Conservation (phyloP, 2,329 filamentous ascomycete species). For the Pestalotiopsis sp. region DNA sequence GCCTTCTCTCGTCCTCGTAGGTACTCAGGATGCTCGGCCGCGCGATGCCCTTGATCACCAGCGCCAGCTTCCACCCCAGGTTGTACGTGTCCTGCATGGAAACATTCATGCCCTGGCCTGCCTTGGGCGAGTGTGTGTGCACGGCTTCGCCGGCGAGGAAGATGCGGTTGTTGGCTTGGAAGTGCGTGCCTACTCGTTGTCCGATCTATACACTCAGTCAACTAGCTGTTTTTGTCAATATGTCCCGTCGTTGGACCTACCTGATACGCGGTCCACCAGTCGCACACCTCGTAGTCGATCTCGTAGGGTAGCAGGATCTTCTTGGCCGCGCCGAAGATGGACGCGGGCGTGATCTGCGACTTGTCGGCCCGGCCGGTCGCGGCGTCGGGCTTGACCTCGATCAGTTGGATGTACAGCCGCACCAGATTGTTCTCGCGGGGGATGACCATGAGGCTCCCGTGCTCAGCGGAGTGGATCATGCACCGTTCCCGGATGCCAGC, state of each 20-base stretch:
- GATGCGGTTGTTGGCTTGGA: conserved; percentile 58
- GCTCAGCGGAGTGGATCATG: conserved; percentile 52
- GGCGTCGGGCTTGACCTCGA: conserved; percentile 27
- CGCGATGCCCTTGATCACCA: conserved; percentile 46
- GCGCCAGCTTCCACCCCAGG: conserved; percentile 44
- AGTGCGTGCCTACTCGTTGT: conserved; percentile 62
- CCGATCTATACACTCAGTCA: conserved; percentile 54
- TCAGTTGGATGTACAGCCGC: conserved; percentile 60
- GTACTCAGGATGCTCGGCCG: conserved; percentile 47
- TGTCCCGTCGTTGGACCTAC: conserved; percentile 32
- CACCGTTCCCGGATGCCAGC: conserved; percentile 56
- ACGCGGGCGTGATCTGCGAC: conserved; percentile 58
- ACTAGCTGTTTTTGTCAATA: too few species aligned
- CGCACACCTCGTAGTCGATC: conserved; percentile 62
- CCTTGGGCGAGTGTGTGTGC: conserved; percentile 60
- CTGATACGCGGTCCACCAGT: conserved; percentile 71
- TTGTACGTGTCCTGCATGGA: conserved; percentile 15
- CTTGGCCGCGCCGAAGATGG: conserved; percentile 59
- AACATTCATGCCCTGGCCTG: conserved; percentile 73
- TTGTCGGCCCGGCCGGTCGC: conserved; percentile 43
- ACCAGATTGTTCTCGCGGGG: conserved; percentile 62
- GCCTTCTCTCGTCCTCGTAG: conserved; percentile 55
- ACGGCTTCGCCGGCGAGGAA: conserved; percentile 73
- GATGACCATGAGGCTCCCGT: conserved; percentile 60
- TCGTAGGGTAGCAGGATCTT: conserved; percentile 64